Base-by-base conservation (phyloP, 495 filamentous ascomycete genomes). In the Tetracladium setigerum region DNA sequence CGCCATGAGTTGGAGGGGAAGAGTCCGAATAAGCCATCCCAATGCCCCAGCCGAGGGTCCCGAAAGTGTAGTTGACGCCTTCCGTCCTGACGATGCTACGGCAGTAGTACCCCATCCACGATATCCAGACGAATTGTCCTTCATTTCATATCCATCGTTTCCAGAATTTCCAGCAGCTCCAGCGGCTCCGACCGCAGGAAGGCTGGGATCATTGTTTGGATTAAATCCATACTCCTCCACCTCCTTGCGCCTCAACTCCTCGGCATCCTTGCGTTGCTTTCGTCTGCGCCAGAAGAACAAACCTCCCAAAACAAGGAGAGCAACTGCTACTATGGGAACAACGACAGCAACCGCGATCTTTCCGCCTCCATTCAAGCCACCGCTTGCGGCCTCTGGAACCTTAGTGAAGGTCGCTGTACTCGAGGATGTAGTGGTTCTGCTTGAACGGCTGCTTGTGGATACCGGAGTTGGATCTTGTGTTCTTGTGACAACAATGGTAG, bases 181-280 rank as follows among this genome's bases (percentile, higher is more conserved):
- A 16, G 59, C 63, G 15, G 47, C 50, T 16, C 55, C 60, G n/a
- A 86, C 71, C 5, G 73, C 74, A 17, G 89, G 88, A 3, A 91
- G 67, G 4, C 84, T 84, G 1, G 92, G 89, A 58, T 95, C 90
- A 46, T 87, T 79, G 65, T 96, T 97, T 7, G 91, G 92, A 61
- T 96, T 97, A 70, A 89, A 96, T 16, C 82, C 83, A 61, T 96
- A 96, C 55, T 96, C 92, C 62, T 96, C 91, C 2, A 95, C 86
- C 60, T 97, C 94, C 64, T 95, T 95, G 45, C 89, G 77, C 44
- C 92, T 76, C 41, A 87, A 79, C 53, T 95, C 92, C 56, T 87
- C 86, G n/a, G 79, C 82, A 36, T 82, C 82, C 67, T 86, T 95
- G 33, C 82, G 79, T 54, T 83, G 79, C 65, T 90, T 95, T 43